Evolutionary conservation across 768 basidiomycete genomes (phyloP).

Genomic region (Tylopilus intermedius): DNA sequence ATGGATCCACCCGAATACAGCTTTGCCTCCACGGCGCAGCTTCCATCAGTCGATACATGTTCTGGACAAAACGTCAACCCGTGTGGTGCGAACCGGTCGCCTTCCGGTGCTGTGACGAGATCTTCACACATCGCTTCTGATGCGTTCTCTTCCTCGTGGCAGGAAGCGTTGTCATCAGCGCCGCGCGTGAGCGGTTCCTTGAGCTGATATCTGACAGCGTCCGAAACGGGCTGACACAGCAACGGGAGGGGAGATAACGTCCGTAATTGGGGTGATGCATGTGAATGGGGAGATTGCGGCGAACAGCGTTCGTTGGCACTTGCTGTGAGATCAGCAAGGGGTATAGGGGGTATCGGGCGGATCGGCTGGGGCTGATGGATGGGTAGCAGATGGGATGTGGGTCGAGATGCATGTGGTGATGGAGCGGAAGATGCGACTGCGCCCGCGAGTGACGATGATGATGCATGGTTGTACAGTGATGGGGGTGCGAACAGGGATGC

Average conservation of each 20-base stretch:
- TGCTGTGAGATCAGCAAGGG: constrained; percentile 26
- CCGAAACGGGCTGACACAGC: constrained; percentile 33
- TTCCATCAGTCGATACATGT: constrained; percentile 10
- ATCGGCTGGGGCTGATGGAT: constrained; percentile 32
- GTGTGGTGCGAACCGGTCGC: constrained; percentile 16
- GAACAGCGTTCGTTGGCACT: constrained; percentile 15
- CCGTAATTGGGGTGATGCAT: not conserved
- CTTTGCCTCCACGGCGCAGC: constrained; percentile 16
- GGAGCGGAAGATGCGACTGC: constrained; percentile 20
- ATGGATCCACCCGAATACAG: constrained; percentile 18
- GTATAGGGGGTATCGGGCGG: constrained; percentile 32
- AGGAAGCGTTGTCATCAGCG: not conserved
- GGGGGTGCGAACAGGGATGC: constrained; percentile 19
- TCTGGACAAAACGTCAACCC: constrained; percentile 14
- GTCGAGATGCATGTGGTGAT: constrained; percentile 14
- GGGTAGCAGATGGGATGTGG: constrained; percentile 17
- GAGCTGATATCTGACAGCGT: constrained; percentile 29
- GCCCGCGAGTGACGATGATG: constrained; percentile 25
- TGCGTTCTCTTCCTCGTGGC: constrained; percentile 10
- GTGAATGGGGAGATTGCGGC: not conserved
- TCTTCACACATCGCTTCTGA: constrained; percentile 20
- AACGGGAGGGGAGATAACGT: constrained; percentile 28
- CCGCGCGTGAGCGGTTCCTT: constrained; percentile 8
- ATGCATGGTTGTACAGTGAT: constrained; percentile 19
- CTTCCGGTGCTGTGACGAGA: constrained; percentile 8